Base-by-base conservation (phyloP, 1,284 basidiomycete species). In the Moesziomyces parantarcticus region DNA sequence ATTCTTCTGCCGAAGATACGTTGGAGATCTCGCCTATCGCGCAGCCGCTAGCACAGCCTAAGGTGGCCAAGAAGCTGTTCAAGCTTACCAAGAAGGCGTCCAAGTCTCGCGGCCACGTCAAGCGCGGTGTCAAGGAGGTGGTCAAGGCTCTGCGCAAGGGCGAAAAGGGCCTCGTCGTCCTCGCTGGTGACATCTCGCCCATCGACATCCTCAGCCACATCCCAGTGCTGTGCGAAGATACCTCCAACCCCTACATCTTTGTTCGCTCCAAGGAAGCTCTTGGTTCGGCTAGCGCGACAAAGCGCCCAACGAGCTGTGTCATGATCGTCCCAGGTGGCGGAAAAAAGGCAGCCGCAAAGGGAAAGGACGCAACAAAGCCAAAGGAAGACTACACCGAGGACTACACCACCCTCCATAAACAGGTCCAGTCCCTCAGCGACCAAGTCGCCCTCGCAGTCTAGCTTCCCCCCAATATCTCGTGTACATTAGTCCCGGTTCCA, bases 131-230 rank as follows among this genome's bases (percentile, higher is more conserved):
- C 32, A 83, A 83, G 63, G 82, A 83, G 58, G 82, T 83, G 6
- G 82, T 83, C 65, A 83, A 83, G 56, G 75, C 77, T 5, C 65
- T 83, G 5, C 72, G 80, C 32, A 83, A 83, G 66, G 77, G 76
- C 18, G 82, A 83, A 36, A 83, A 83, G 63, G 82, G 81, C 10
- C 87, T 99, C 23, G 89, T 99, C 45, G 87, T 99, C 58, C 89
- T 99, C 58, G 97, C 97, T 5, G 95, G 92, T 43, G 97, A 99
- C 85, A 99, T 99, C 83, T 95, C 92, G 49, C 97, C 97, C 23
- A 92, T 99, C 79, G 97, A 99, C 85, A 97, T 99, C 77, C 92
- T 99, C 77, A 95, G 94, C 22, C 97, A 99, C 86, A 88, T 99
- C 57, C 97, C 97, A 16, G 87, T 98, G 32, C 87, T 99, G 79